These are phyloP conservation scores for Cryptococcus sp. DNA, from an alignment of 1,284 basidiomycete genomes.

Conservation along the genomic window DNA sequence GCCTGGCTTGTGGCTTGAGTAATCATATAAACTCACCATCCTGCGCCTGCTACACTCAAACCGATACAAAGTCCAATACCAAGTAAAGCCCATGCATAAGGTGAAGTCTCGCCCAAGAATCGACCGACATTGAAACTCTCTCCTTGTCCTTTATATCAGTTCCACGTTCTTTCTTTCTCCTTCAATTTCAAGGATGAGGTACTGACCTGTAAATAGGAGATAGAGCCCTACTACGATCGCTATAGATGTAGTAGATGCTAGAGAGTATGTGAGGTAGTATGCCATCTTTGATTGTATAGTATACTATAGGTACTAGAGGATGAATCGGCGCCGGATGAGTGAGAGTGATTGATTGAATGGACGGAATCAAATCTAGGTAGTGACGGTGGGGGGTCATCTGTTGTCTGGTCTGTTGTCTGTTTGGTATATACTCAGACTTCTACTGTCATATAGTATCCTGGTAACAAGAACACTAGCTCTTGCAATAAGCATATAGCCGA, in stretches of 20 bases:
- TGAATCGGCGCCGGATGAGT: neutral
- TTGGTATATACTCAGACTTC: too few relatives aligned
- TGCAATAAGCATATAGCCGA: too few relatives aligned
- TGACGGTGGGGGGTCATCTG: too few relatives aligned
- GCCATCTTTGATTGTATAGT: constrained; percentile 13
- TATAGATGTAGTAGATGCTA: constrained; percentile 51
- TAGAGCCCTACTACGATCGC: constrained; percentile 69
- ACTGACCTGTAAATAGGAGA: constrained; percentile 74
- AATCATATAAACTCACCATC: constrained; percentile 75
- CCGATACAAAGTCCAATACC: constrained; percentile 94
- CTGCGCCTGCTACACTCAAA: constrained; percentile 87
- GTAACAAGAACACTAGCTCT: too few relatives aligned
- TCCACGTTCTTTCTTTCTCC: too few relatives aligned
- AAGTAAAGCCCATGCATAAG: constrained; percentile 85
- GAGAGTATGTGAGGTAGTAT: constrained; percentile 15
- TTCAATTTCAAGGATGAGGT: constrained; percentile 11
- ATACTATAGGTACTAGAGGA: constrained; percentile 1
- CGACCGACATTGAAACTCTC: constrained; percentile 87
- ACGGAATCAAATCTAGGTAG: neutral
- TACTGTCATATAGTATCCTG: too few relatives aligned
- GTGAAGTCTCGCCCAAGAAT: constrained; percentile 89
- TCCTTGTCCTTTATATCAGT: constrained; percentile 63
- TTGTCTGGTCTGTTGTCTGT: too few relatives aligned
- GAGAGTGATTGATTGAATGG: neutral
- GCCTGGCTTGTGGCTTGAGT: neutral